These are phyloP conservation scores for Polygonum maritimum DNA, from an alignment of 148 eudicot species.

Conservation along the genomic window DNA sequence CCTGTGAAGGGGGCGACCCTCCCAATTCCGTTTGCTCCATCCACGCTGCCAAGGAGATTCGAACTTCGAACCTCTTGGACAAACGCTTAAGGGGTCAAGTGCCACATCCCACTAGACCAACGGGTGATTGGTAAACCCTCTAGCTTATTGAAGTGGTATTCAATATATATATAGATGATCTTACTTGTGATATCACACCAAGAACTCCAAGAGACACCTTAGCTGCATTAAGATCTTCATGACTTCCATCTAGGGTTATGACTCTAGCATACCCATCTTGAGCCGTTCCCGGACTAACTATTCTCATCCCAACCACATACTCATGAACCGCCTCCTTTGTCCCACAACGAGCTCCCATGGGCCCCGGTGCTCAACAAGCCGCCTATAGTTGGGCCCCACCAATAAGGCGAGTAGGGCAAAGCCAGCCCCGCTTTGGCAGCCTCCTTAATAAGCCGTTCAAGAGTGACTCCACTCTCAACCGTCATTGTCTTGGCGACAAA, in stretches of 20 bases:
- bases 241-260: conserved; percentile 17
- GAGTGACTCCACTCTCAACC: conserved; percentile 50
- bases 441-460: conserved; percentile 44
- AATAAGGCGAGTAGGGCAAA: conserved; percentile 59
- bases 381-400: conserved; percentile 76
- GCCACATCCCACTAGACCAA: too few relatives aligned
- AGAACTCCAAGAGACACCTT: conserved; percentile 79
- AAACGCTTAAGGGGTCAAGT: too few relatives aligned
- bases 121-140: too few relatives aligned
- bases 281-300: conserved; percentile 39
- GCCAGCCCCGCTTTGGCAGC: conserved; percentile 45
- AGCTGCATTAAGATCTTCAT: conserved; percentile 47
- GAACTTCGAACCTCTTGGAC: too few relatives aligned
- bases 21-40: too few relatives aligned
- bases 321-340: conserved; percentile 58
- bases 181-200: conserved; percentile 78
- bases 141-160: too few relatives aligned
- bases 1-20: too few relatives aligned
- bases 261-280: conserved; percentile 39
- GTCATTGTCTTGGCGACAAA: conserved; percentile 18
- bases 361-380: conserved; percentile 72
- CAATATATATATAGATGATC: not conserved
- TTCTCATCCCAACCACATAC: conserved; percentile 36
- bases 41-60: too few relatives aligned
- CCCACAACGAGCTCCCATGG: conserved; percentile 74